Conservation (phyloP, 1,139 yeast genomes). For the Candida sanyaensis region DNA sequence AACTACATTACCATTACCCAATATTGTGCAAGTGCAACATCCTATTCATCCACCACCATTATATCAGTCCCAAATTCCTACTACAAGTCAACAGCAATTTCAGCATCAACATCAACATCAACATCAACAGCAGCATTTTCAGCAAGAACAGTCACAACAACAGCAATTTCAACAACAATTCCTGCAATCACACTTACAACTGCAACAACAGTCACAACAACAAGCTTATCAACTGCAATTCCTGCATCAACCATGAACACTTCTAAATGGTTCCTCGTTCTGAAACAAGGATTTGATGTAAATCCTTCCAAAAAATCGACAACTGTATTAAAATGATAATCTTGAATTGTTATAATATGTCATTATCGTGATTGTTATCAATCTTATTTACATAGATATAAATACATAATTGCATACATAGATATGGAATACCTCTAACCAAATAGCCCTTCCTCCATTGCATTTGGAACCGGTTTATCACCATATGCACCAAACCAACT, state of each 20-base stretch:
- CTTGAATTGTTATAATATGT: neutral
- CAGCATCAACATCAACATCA: no score
- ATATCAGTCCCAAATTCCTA: neutral
- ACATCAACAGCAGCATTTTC: conserved; percentile 3
- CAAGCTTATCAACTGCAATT: neutral
- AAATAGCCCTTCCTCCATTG: conserved; percentile 77
- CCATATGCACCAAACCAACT: conserved; percentile 93
- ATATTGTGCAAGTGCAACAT: neutral
- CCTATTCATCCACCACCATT: neutral
- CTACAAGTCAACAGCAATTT: neutral
- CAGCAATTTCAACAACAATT: neutral
- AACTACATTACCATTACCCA: neutral
- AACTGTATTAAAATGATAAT: neutral
- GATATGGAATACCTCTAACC: conserved; percentile 35
- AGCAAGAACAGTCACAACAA: neutral
- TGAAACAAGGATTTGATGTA: neutral
- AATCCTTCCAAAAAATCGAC: neutral
- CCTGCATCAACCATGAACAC: no score
- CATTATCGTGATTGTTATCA: neutral
- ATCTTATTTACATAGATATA: neutral
- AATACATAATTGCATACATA: neutral
- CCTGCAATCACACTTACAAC: no score
- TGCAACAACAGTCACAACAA: no score
- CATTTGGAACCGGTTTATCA: conserved; percentile 59
- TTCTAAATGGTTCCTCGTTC: no score